These are phyloP conservation scores for Neurospora sp. DNA, from an alignment of 495 filamentous ascomycete genomes.

Conservation along the genomic window DNA sequence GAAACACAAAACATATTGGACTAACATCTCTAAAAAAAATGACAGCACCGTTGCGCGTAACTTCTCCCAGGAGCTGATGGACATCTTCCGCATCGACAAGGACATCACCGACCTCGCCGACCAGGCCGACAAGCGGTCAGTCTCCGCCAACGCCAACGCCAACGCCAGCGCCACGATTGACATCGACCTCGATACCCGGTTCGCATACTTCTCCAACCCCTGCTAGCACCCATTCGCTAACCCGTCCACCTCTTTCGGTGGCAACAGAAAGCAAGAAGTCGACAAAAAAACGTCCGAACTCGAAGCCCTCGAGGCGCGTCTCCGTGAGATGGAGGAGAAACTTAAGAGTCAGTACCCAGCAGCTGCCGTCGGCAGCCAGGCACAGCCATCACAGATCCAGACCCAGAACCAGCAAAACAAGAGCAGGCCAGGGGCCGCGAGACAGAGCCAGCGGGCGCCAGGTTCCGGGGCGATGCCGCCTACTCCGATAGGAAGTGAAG, in stretches of 20 bases:
- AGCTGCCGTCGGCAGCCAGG: conserved; percentile 1
- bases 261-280: conserved; percentile 56
- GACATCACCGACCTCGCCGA: conserved; percentile 66
- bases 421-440: conserved; percentile 32
- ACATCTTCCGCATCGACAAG: conserved; percentile 78
- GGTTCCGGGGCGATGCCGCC: conserved; percentile 42
- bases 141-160: conserved; percentile 9
- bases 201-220: not conserved
- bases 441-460: conserved; percentile 30
- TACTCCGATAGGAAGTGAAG: conserved; percentile 48
- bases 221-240: conserved; percentile 7
- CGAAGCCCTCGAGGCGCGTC: conserved; percentile 69
- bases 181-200: not conserved
- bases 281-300: conserved; percentile 68
- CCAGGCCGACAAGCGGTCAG: conserved; percentile 78
- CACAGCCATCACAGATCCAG: not conserved
- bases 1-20: not conserved
- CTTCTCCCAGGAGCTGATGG: conserved; percentile 79
- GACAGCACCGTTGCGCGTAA: conserved; percentile 74
- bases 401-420: conserved; percentile 16
- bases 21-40: conserved; percentile 6
- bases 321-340: conserved; percentile 76
- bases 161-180: not conserved
- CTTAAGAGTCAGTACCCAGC: conserved; percentile 41
- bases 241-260: not conserved